These are phyloP conservation scores for Acer negundo DNA, from an alignment of 345 rosid species.

Conservation along the genomic window DNA sequence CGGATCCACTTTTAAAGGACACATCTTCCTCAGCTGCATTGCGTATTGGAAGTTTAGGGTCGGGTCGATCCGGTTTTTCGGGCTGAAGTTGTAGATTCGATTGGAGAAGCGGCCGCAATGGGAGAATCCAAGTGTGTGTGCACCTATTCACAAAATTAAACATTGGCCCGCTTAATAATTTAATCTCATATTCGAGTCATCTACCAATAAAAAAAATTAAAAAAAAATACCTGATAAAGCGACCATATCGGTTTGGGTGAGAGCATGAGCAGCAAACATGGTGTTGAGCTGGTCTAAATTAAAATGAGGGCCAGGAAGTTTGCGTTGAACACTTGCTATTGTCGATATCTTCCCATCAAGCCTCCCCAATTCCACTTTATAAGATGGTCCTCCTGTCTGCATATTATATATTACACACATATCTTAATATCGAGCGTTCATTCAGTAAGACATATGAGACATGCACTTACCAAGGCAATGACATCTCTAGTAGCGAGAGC, in stretches of 20 bases:
- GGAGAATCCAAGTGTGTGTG: constrained; percentile 77
- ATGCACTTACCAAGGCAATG: constrained; percentile 58
- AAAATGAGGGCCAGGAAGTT: constrained; percentile 60
- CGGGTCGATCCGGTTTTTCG: constrained; percentile 53
- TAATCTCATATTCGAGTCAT: too few relatives aligned
- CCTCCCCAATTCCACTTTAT: constrained; percentile 80
- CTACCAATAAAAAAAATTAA: too few relatives aligned
- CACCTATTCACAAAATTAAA: constrained; percentile 39
- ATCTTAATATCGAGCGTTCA: too few relatives aligned
- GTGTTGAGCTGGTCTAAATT: constrained; percentile 65
- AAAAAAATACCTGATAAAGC: constrained; percentile 85
- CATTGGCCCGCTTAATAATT: too few relatives aligned
- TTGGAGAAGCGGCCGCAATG: constrained; percentile 70
- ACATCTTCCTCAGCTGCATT: constrained; percentile 58
- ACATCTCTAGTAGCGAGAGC: constrained; percentile 92
- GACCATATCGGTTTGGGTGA: constrained; percentile 76
- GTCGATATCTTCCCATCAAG: constrained; percentile 74
- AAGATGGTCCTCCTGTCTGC: constrained; percentile 85
- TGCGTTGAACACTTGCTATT: constrained; percentile 55
- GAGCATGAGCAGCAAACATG: constrained; percentile 61
- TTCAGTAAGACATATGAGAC: too few relatives aligned
- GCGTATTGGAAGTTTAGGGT: constrained; percentile 59
- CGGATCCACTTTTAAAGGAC: constrained; percentile 65
- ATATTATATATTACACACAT: neutral
- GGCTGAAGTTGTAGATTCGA: constrained; percentile 69